Conservation (phyloP, 2,329 filamentous ascomycete genomes). For the Colletotrichum sidae region DNA sequence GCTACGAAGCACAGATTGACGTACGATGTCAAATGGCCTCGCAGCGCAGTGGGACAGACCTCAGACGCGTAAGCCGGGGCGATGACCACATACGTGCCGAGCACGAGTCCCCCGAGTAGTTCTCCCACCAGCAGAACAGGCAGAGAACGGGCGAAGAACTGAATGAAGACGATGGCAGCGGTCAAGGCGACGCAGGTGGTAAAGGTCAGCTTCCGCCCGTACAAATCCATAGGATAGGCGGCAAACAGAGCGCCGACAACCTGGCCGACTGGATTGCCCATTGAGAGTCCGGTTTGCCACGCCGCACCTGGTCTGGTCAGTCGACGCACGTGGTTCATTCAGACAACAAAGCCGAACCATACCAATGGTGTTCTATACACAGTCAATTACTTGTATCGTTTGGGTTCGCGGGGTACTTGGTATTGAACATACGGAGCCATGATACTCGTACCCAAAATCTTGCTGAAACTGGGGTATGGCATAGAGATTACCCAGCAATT, state of each 20-base stretch:
- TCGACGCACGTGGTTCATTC: no score
- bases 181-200: constrained; percentile 58
- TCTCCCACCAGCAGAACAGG: constrained; percentile 69
- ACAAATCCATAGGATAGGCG: constrained; percentile 58
- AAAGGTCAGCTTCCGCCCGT: constrained; percentile 59
- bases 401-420: no score
- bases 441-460: constrained; percentile 65
- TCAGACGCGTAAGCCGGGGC: constrained; percentile 71
- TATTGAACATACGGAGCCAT: constrained; percentile 47
- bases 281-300: constrained; percentile 60
- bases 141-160: constrained; percentile 70
- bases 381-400: no score
- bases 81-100: constrained; percentile 71
- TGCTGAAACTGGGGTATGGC: constrained; percentile 67
- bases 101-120: constrained; percentile 69
- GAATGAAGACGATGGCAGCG: constrained; percentile 68
- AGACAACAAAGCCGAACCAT: background rate
- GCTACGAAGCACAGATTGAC: constrained; percentile 73
- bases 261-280: constrained; percentile 69
- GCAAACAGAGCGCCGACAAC: constrained; percentile 65
- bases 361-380: constrained; percentile 48
- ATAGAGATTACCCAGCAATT: constrained; percentile 72
- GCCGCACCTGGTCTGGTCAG: constrained; percentile 45
- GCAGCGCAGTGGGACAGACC: constrained; percentile 68
- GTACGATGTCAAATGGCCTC: constrained; percentile 68